Evolutionary conservation across 2,329 filamentous ascomycete species (phyloP).

Genomic region (Sclerotinia spermophila): DNA sequence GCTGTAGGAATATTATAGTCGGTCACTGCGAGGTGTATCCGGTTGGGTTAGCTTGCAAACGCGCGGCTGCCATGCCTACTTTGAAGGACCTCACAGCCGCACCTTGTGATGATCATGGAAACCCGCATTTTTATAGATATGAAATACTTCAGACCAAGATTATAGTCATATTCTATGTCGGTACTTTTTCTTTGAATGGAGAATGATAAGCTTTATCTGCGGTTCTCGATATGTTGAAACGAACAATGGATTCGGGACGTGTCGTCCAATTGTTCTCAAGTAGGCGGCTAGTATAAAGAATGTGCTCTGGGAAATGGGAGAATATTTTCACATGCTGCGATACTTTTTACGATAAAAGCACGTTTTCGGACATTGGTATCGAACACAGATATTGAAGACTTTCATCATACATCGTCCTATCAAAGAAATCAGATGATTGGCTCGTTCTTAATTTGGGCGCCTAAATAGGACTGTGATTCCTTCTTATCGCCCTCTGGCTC

Average conservation of each 20-base stretch:
- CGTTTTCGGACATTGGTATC: not conserved
- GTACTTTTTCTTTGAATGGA: no score
- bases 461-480: slow-evolving; percentile 8
- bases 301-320: not conserved
- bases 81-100: slow-evolving; percentile 6
- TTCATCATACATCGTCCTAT: not conserved
- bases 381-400: not conserved
- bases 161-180: not conserved
- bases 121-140: not conserved
- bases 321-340: not conserved
- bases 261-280: not conserved
- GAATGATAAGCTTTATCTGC: no score
- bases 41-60: not conserved
- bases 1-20: not conserved
- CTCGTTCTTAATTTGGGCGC: not conserved
- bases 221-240: not conserved
- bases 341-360: not conserved
- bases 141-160: not conserved
- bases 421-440: not conserved
- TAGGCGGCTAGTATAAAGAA: not conserved
- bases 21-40: not conserved
- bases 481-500: not conserved
- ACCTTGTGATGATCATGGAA: not conserved
- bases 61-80: not conserved
- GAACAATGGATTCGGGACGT: not conserved